These are phyloP conservation scores for Groenewaldozyma sp. DNA, from an alignment of 1,139 yeast genomes.

Conservation along the genomic window DNA sequence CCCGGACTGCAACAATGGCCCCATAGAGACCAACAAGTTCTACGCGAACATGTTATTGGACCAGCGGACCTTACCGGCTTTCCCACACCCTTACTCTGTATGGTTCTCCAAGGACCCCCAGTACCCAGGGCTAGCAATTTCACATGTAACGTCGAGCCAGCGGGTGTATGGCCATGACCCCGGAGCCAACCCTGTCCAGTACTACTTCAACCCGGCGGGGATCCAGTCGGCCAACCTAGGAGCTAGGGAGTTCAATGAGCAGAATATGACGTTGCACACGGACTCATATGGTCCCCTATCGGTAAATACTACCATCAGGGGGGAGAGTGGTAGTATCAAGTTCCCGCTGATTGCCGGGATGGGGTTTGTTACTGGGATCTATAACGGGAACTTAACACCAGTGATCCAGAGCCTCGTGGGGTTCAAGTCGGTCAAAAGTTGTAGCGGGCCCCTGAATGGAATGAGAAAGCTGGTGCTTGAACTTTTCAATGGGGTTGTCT, in stretches of 20 bases:
- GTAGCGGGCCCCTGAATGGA: constrained; percentile 26
- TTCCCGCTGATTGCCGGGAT: constrained; percentile 55
- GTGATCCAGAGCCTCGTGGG: constrained; percentile 48
- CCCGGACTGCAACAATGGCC: constrained; percentile 22
- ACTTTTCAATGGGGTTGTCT: constrained; percentile 39
- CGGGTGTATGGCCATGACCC: constrained; percentile 58
- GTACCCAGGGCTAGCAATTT: constrained; percentile 50
- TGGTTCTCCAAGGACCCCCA: constrained; percentile 44
- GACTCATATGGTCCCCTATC: constrained; percentile 36
- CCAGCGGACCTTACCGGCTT: constrained; percentile 51
- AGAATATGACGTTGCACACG: constrained; percentile 20
- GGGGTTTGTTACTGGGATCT: constrained; percentile 64
- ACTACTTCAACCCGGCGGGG: constrained; percentile 33
- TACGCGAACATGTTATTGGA: constrained; percentile 70
- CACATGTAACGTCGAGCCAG: constrained; percentile 50
- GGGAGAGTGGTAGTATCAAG: constrained; percentile 38
- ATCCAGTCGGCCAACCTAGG: constrained; percentile 30
- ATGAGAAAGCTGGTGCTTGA: constrained; percentile 35
- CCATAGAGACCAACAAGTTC: constrained; percentile 75
- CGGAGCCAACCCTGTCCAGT: constrained; percentile 24
- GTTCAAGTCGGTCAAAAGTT: constrained; percentile 37
- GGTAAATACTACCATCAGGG: constrained; percentile 47
- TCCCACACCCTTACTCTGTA: constrained; percentile 78
- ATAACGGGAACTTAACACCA: constrained; percentile 52
- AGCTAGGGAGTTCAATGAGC: constrained; percentile 23